Evolutionary conservation across 371 early-diverging fungal genomes (phyloP), one percentile per base, ranked within the genome.

Genomic region (Batkoa obscura): DNA sequence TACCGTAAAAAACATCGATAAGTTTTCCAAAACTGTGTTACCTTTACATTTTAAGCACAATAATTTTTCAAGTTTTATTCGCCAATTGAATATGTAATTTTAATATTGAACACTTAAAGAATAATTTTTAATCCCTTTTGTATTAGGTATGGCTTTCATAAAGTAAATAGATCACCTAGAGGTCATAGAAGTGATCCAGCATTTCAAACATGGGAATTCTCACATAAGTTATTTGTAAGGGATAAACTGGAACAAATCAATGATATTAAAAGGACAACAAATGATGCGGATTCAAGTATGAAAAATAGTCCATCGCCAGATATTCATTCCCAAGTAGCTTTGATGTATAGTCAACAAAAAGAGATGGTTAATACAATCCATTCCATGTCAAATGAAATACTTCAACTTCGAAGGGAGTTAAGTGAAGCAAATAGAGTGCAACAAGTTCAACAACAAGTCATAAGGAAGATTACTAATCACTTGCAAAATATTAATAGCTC

Each of bases 171-270:
- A 67, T 75, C 84, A 47, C 86, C 87, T 6, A 72, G 89, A 51
- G 90, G 90, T 1, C 81, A 83, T 60, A 79, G 86, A 34, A 83
- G 80, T 30, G 62, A 76, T 50, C 81, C 81, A 4, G 88, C 86
- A 61, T 84, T 84, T 65, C 87, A 88, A 65, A 78, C 87, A 61
- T 91, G 92, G 92, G 90, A 89, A 67, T 91, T 91, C 65, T 85
- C 84, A 46, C 90, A 91, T 61, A 73, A 82, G 54, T 82, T 84
- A 59, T 91, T 91, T 59, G 55, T 83, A 37, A 75, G 84, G 50
- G 84, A 78, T 52, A 76, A 82, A 6, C 80, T 81, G 17, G 88
- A 88, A 59, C 68, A 87, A 54, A 65, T 88, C 13, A 85, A 86
- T 59, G 83, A 85, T 53, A 88, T 90, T 66, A 84, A 83, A 63